Evolutionary conservation across 352 stramenopile genomes (phyloP), one percentile per base, ranked within the genome.

Genomic region (Globisporangium radiosum): DNA sequence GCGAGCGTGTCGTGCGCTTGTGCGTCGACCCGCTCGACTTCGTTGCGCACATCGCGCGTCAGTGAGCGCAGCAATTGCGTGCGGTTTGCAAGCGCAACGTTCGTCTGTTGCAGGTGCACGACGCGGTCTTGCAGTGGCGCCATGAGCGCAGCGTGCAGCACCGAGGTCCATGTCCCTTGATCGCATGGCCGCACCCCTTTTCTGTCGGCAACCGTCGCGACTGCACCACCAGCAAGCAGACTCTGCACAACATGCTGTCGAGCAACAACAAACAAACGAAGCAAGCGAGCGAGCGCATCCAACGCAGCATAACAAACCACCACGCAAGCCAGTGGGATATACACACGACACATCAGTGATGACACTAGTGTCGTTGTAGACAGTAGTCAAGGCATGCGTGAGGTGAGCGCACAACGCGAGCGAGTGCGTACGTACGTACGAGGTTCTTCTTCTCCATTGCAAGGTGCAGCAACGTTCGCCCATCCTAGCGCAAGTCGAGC

Each of bases 121-220:
- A 65, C 40, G 6, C 54, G 44, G 43, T 70, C 57, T 57, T 72
- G 66, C 38, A 80, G 54, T 7, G 70, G 68, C 49, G 69, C 59
- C 49, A 75, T 67, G 13, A 75, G 52, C 8, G 65, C 58, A 7
- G 72, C 64, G 10, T 75, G 67, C 19, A 72, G 43, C 17, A 65
- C 56, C n/a, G 65, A 53, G 0, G 64, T 75, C 69, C 72, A 77
- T 38, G 59, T 66, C 49, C 69, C 68, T 15, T 71, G 49, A 33
- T 78, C 70, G 57, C 69, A 66, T n/a, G 70, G 54, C 17, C 63
- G 62, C 40, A 72, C 60, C 5, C 70, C 68, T 53, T 72, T 74
- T 49, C 70, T 75, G 59, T 80, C 69, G 19, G 60, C 47, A 13
- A 65, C 52, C 48, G 58, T 48, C 45, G 70, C 53, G 42, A 65